Conservation (phyloP, 495 filamentous ascomycete genomes). For the Bacidia gigantensis region DNA sequence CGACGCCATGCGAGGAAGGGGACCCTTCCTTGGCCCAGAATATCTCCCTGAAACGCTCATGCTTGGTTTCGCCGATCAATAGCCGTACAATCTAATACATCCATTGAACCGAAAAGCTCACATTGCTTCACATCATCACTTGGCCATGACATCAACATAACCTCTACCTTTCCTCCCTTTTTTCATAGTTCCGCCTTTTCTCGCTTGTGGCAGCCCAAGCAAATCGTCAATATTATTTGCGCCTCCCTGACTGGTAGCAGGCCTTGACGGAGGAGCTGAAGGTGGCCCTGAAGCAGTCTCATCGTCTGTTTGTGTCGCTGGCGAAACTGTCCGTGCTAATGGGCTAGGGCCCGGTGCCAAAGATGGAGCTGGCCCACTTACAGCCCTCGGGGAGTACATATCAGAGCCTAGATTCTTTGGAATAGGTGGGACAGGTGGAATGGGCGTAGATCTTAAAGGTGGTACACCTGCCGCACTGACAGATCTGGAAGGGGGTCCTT, state of each 20-base stretch:
- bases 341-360: conserved; percentile 25
- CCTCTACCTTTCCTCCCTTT: conserved; percentile 66
- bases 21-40: neutral
- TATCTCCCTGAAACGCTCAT: neutral
- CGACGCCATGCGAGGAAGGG: neutral
- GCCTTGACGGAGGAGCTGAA: conserved; percentile 27
- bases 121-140: conserved; percentile 1
- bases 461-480: conserved; percentile 18
- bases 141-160: conserved; percentile 88
- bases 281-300: conserved; percentile 14
- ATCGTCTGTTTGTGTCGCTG: conserved; percentile 3
- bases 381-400: conserved; percentile 26
- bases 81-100: neutral
- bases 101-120: neutral
- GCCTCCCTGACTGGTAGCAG: conserved; percentile 56
- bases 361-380: conserved; percentile 23
- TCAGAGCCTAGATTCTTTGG: conserved; percentile 17
- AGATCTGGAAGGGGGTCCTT: conserved; percentile 26
- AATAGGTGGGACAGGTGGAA: conserved; percentile 25
- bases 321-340: conserved; percentile 19
- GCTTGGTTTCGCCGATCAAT: neutral
- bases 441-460: conserved; percentile 11
- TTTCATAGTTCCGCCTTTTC: conserved; percentile 53
- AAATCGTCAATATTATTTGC: conserved; percentile 80
- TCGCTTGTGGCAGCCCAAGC: conserved; percentile 50